Evolutionary conservation across 352 stramenopile species (phyloP), one percentile per base, ranked within the genome.

Genomic region (Phytophthora melonis): DNA sequence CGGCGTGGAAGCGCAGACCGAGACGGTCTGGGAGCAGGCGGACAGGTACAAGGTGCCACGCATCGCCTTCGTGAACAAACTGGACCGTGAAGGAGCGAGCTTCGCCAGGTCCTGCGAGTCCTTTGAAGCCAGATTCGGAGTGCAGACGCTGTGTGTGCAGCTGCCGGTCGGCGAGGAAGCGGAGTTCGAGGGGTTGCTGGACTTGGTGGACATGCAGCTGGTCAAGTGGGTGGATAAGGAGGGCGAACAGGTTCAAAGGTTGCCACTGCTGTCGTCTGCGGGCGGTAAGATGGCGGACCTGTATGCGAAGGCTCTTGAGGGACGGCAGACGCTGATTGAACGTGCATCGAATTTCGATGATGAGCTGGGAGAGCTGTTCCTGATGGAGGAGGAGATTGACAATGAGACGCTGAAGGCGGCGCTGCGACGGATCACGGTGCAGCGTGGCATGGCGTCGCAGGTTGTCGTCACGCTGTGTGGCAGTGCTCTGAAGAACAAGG

Each of bases 21-120:
- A 95, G 84, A 95, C 89, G 10, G 89, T 96, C 47, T 95, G 88
- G 88, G 86, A 93, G 50, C 89, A 96, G 56, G 88, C 88, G 0
- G 84, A 94, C 56, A 78, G 88, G 23, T 93, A 93, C 79, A 59
- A 75, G 13, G 84, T 94, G 65, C 97, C 97, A 6, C 88, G 97
- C 52, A 97, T 99, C 82, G 98, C 87, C 64, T 99, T 99, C 80
- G 80, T 99, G 21, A 99, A 99, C 85, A 99, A 99, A 72, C 93
- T 99, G 78, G 97, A 99, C 74, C 87, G 97, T 41, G 98, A 97
- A 43, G 97, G 97, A 63, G 95, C 96, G 18, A 97, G 97, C 78
- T 99, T 99, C 75, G 90, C 86, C 53, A 93, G 91, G 62, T 93
- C 93, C 27, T 97, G 98, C 10, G 77, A 81, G 68, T 91, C 83